Base-by-base conservation (phyloP, 352 stramenopile genomes). In the Plasmopara muralis region DNA sequence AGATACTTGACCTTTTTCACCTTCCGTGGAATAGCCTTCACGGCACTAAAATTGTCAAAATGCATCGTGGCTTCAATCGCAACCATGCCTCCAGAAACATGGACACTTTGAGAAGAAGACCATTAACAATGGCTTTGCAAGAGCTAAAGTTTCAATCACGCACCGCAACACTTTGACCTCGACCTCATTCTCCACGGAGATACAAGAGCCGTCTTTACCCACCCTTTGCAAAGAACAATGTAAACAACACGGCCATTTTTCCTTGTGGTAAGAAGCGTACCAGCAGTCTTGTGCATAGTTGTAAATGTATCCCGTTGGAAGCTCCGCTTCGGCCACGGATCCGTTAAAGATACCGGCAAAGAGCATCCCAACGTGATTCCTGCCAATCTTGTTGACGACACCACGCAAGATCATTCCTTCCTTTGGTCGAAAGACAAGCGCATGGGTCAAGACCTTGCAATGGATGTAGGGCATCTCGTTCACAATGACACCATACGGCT, bases 401-500 rank as follows among this genome's bases (percentile, higher is more conserved):
- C 68, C 82, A 29, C 70, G 57, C 25, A 93, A 64, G 33, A 43
- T 50, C 82, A 90, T 90, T 33, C 82, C 79, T 20, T 80, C 62
- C 39, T 56, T 62, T 2, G 82, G 82, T 9, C 72, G 74, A 59
- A 93, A 93, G 31, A 93, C 72, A 10, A 93, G 66, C 41, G 75
- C 78, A 39, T 90, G 70, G 0, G 82, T 72, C 30, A 75, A 35
- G 20, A 93, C 74, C 51, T 84, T 87, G 57, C 77, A 85, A 65
- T 90, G 82, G 55, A 93, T 87, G 65, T 71, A 90, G 14, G 82
- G 82, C 72, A 84, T 84, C 54, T 93, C 82, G 63, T 89, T 93
- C 60, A 93, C 75, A 60, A 93, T 89, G 53, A 63, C 55, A 37
- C 79, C 82, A 34, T 75, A 55, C 6, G 75, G 74, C 37, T 64